Percentiles rank a stretch among this genome's conserved stretches.
Conservation (phyloP, 257 asterid species). For the Craterostigma plantagineum region DNA sequence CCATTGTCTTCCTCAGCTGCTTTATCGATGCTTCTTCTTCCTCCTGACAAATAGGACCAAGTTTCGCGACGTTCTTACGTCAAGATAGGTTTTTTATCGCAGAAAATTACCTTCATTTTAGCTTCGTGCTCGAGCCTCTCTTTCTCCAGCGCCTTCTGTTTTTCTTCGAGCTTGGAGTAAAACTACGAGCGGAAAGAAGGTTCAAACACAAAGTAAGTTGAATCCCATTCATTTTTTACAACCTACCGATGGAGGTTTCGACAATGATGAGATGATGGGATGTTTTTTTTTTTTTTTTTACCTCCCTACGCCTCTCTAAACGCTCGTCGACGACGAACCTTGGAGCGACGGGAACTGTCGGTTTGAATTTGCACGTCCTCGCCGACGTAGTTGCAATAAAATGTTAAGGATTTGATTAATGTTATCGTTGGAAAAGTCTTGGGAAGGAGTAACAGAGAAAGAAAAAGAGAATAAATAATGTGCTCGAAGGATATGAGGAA, state of each 20-base stretch:
- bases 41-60: constrained; percentile 31
- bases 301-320: constrained; percentile 64
- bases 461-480: not conserved
- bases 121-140: constrained; percentile 63
- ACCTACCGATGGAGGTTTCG: too few species aligned
- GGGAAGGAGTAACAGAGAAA: not conserved
- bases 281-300: too few species aligned
- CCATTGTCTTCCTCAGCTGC: constrained; percentile 76
- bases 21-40: constrained; percentile 58
- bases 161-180: constrained; percentile 61
- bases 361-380: not conserved
- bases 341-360: constrained; percentile 72
- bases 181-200: constrained; percentile 20
- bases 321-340: constrained; percentile 45
- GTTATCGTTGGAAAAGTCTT: too few species aligned
- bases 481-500: not conserved
- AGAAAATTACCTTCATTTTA: constrained; percentile 35
- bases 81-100: not conserved
- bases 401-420: not conserved
- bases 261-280: too few species aligned
- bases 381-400: not conserved
- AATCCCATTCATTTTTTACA: not conserved
- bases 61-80: not conserved
- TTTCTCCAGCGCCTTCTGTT: constrained; percentile 72
- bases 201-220: not conserved